Evolutionary conservation across 2,329 filamentous ascomycete species (phyloP).

Genomic region (Fusarium abutilonis): DNA sequence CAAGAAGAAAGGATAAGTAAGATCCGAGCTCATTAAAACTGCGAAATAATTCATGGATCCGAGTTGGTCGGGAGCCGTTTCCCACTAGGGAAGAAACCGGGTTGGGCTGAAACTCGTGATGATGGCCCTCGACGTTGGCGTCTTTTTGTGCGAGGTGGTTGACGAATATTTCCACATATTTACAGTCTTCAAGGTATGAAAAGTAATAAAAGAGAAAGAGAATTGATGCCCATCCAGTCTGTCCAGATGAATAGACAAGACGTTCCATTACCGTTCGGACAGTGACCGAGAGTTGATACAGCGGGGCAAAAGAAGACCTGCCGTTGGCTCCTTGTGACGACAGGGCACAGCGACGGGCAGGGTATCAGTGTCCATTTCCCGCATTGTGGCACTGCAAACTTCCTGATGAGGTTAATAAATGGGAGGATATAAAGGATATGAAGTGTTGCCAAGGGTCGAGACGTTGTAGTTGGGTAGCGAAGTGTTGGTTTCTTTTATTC

Average conservation of each 20-base stretch:
- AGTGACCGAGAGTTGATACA: constrained; percentile 42
- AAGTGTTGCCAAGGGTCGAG: neutral
- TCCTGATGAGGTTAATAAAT: constrained; percentile 30
- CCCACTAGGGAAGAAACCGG: constrained; percentile 23
- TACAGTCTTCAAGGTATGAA: constrained; percentile 11
- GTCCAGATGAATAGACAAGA: constrained; percentile 38
- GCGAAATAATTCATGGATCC: constrained; percentile 16
- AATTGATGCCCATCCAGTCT: constrained; percentile 19
- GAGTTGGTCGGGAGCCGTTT: constrained; percentile 27
- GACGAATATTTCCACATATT: neutral
- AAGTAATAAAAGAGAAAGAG: constrained; percentile 34
- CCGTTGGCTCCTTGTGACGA: constrained; percentile 32
- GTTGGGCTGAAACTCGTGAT: constrained; percentile 18
- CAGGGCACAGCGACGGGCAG: constrained; percentile 33
- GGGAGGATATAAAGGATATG: constrained; percentile 5
- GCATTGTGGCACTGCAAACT: constrained; percentile 19
- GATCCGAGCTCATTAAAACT: constrained; percentile 4
- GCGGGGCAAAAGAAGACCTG: constrained; percentile 36
- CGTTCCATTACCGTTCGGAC: constrained; percentile 39
- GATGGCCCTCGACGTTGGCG: neutral
- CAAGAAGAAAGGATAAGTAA: constrained; percentile 1
- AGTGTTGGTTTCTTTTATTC: constrained; percentile 21
- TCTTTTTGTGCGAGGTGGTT: neutral
- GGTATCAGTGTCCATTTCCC: constrained; percentile 31
- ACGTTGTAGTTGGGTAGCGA: neutral